Base-by-base conservation (phyloP, 1,284 basidiomycete species). In the Boletellus deceptivus region DNA sequence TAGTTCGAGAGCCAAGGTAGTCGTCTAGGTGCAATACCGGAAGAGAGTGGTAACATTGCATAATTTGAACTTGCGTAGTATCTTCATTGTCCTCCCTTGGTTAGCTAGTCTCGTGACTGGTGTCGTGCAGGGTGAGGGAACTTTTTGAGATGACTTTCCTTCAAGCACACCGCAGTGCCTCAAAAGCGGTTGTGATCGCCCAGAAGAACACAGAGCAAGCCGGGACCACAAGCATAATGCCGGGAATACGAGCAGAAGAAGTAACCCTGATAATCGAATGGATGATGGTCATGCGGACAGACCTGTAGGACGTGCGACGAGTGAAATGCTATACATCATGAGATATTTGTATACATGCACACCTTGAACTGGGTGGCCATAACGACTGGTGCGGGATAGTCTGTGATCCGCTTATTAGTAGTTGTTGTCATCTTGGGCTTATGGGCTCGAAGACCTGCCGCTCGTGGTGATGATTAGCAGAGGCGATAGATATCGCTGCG, bases 231-330 rank as follows among this genome's bases (percentile, higher is more conserved):
- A 42, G 36, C 14, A 40, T 25, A 11, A 57, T 25, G 16, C 37
- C 38, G n/a, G 40, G 53, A 6, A 45, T n/a, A 9, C 37, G 25
- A 14, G 10, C 10, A 2, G 48, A 40, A 0, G 43, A 22, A 4
- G 25, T 18, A 3, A 59, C 40, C 24, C 58, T 38, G 14, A 59
- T 34, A 3, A 55, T 37, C 4, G 58, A 58, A 20, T 24, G 49
- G 6, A 60, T 17, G 9, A 59, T 6, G 20, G 59, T 59, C 48
- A 59, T 43, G 18, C 58, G 58, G 8, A 56, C 52, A 13, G 56
- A 46, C 58, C 58, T 59, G 9, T 6, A 25, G 4, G 2, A 17
- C 29, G 20, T n/a, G n/a, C n/a, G 8, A 6, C 14, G 1, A 34
- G 16, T 18, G 14, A 8, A 1, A 36, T 7, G 5, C 10, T 8